Evolutionary conservation across 352 stramenopile genomes (phyloP), one percentile per base, ranked within the genome.

Genomic region (Phytopythium montanum): DNA sequence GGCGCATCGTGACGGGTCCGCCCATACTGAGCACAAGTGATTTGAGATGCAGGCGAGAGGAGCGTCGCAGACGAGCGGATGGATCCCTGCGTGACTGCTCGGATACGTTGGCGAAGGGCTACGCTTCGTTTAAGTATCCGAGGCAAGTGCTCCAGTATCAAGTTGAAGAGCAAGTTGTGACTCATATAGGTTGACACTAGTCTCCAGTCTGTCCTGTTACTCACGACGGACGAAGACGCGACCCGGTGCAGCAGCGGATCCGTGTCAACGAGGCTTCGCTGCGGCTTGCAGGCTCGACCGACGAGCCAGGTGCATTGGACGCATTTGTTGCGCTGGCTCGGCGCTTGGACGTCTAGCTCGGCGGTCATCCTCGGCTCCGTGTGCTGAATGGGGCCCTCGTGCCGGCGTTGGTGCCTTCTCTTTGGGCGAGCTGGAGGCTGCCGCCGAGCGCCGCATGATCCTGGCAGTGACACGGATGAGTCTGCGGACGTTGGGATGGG

Each of bases 191-290:
- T 52, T n/a, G 45, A 34, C 45, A 14, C 23, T 2, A 42, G 28
- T 1, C 19, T 31, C 6, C 33, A 18, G 44, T 33, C 50, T 56
- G 51, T 46, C 51, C 34, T 34, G 33, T 56, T 56, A 44, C 29
- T 56, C 33, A 56, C 51, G 51, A 31, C 21, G 21, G 44, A 34
- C 45, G 45, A 14, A 52, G 45, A 52, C 45, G n/a, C 25, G 45
- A 14, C 45, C 25, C 19, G 7, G 41, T 48, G n/a, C 41, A 48
- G n/a, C 41, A 28, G n/a, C 25, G 25, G 44, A 12, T 45, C 39
- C 18, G 4, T 23, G 18, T 7, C 31, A 36, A 36, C 7, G 31
- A 36, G 31, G 8, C 31, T 36, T 36, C 31, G 31, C 31, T 36
- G 31, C 31, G 5, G 2, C 31, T 36, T 36, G 31, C 31, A 36